Evolutionary conservation across 164 flowering plant species (phyloP).

Genomic region (Kalanchoe fedtschenkoi): DNA sequence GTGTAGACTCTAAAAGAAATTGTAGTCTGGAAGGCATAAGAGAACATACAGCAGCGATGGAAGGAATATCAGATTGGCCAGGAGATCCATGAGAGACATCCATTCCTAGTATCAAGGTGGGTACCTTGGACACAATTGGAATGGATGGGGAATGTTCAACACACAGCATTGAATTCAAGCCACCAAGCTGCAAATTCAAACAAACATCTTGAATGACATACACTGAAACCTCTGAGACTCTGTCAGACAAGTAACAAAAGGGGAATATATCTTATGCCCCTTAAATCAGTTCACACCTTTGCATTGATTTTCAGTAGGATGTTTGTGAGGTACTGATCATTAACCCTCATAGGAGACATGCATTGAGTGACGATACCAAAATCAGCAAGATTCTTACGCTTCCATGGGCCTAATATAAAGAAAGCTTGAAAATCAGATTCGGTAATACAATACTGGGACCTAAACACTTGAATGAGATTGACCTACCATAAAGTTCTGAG

Average conservation of each 20-base stretch:
- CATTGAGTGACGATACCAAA: conserved; percentile 9
- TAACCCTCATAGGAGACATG: conserved; percentile 8
- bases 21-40: neutral
- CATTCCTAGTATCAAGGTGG: conserved; percentile 18
- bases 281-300: conserved; percentile 6
- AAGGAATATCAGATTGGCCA: conserved; percentile 17
- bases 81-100: conserved; percentile 20
- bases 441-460: neutral
- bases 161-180: conserved; percentile 12
- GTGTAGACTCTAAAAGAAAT: neutral
- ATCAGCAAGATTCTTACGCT: conserved; percentile 9
- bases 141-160: conserved; percentile 1
- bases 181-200: conserved; percentile 13
- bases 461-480: neutral
- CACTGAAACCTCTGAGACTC: neutral
- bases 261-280: neutral
- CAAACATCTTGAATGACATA: neutral
- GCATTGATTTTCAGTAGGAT: conserved; percentile 18
- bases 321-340: conserved; percentile 17
- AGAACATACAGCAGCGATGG: conserved; percentile 16
- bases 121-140: conserved; percentile 8
- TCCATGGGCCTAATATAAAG: conserved; percentile 13
- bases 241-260: neutral
- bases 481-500: conserved; percentile 12
- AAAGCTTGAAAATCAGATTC: neutral